Conservation (phyloP, 208 protist species). For the Leishmania lainsoni region DNA sequence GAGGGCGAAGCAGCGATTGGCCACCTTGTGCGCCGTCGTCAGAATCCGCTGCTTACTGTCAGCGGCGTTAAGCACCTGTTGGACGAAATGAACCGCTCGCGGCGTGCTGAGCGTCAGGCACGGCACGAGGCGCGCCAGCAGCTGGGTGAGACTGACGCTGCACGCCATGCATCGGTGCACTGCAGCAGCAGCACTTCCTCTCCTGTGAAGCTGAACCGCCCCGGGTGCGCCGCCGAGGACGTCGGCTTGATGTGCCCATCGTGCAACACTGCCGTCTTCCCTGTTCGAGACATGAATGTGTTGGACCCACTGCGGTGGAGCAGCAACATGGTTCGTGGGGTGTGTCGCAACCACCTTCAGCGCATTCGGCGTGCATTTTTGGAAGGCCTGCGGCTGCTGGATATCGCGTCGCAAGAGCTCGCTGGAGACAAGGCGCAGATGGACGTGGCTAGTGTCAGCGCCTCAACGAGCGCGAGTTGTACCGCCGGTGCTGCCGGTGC, state of each 20-base stretch:
- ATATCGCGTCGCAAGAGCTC: conserved; percentile 48
- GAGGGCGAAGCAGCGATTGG: conserved; percentile 68
- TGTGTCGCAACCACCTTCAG: conserved; percentile 84
- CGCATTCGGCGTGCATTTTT: conserved; percentile 73
- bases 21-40: conserved; percentile 61
- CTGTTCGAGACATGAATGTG: conserved; percentile 89
- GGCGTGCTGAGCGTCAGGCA: conserved; percentile 35
- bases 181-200: background rate
- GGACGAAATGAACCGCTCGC: conserved; percentile 49
- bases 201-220: conserved; percentile 37
- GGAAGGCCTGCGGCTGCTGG: conserved; percentile 59
- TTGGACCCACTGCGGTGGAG: conserved; percentile 91
- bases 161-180: background rate
- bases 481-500: background rate
- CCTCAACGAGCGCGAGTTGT: background rate
- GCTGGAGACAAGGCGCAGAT: background rate
- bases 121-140: conserved; percentile 19
- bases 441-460: background rate
- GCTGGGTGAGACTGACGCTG: background rate
- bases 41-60: conserved; percentile 68
- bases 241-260: conserved; percentile 53
- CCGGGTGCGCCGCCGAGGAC: conserved; percentile 41
- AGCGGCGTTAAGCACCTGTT: conserved; percentile 76
- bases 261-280: conserved; percentile 74
- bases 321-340: conserved; percentile 89